Evolutionary conservation across 2,329 filamentous ascomycete genomes (phyloP), one percentile per base, ranked within the genome.

Genomic region (Calonectria pseudoreteaudii): DNA sequence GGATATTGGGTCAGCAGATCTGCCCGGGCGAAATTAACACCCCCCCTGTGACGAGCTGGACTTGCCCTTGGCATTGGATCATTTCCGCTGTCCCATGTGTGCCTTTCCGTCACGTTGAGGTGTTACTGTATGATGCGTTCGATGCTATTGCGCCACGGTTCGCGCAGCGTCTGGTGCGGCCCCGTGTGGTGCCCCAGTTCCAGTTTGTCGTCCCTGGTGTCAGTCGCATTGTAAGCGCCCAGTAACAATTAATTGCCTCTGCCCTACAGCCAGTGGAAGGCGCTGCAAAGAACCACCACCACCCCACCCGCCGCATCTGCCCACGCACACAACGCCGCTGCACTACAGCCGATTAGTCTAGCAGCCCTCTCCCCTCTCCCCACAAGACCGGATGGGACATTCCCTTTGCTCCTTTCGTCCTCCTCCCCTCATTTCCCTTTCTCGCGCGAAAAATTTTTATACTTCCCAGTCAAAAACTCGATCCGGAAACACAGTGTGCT

Each of bases 351-450:
- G 62, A 71, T 69, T 69, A 69, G 62, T 66, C 68, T 66, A 66
- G 65, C 70, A 65, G 56, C 68, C 56, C 44, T 60, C 49, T 56
- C 56, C 66, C 66, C 70, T 72, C 71, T 62, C 71, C 71, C 69
- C 71, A 69, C 31, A 16, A 60, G 23, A 50, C 58, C 56, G 71
- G 50, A 69, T 72, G 66, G 50, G 58, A 69, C 71, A 60, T 52
- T 72, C 70, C 70, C 66, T 68, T 64, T 52, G 66, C 66, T 68
- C 66, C 64, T 67, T 72, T 53, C 62, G 47, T 34, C 56, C 70
- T 72, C 66, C 75, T 79, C 77, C 78, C 79, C 79, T 80, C 79
- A 77, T 78, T 80, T 79, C 73, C 60, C 66, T 70, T 60, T 50
- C 65, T 70, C 66, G 68, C 58, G 72, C 68, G 77, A 76, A 80